A percentile compares a stretch with the other conserved stretches of the same genome.
Conservation (phyloP, 805 yeast species). For the Wickerhamomyces queroliae region DNA sequence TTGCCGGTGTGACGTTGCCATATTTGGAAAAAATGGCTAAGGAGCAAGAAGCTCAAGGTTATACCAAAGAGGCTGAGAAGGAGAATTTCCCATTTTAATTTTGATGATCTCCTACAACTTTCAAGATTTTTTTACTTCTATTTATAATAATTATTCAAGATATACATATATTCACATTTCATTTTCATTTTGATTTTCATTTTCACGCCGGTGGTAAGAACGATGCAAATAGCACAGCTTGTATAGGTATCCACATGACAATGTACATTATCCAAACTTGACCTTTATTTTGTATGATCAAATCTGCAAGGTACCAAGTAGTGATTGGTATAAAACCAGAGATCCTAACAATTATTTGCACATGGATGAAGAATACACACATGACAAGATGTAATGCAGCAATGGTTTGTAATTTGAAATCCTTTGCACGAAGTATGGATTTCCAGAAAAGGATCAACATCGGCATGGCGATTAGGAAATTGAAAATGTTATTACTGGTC, state of each 20-base stretch:
- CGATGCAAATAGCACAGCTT: conserved; percentile 69
- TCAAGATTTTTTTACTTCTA: too few relatives aligned
- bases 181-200: neutral
- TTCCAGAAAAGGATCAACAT: conserved; percentile 40
- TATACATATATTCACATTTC: neutral
- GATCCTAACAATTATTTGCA: conserved; percentile 79
- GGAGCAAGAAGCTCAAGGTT: conserved; percentile 42
- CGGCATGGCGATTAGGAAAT: conserved; percentile 74
- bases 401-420: conserved; percentile 31
- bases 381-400: conserved; percentile 41
- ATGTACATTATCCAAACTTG: conserved; percentile 40
- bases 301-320: conserved; percentile 61
- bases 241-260: conserved; percentile 59
- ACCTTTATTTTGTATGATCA: conserved; percentile 23
- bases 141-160: too few relatives aligned
- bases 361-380: conserved; percentile 64
- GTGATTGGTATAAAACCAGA: conserved; percentile 72
- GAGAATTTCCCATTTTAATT: neutral
- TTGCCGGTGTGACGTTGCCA: conserved; percentile 49
- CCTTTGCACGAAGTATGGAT: conserved; percentile 29
- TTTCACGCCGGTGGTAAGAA: conserved; percentile 88
- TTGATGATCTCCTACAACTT: too few relatives aligned
- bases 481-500: conserved; percentile 76
- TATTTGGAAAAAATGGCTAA: conserved; percentile 42
- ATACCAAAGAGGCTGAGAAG: neutral